Evolutionary conservation across 2,329 filamentous ascomycete genomes (phyloP).

Genomic region (Curvularia sp.): DNA sequence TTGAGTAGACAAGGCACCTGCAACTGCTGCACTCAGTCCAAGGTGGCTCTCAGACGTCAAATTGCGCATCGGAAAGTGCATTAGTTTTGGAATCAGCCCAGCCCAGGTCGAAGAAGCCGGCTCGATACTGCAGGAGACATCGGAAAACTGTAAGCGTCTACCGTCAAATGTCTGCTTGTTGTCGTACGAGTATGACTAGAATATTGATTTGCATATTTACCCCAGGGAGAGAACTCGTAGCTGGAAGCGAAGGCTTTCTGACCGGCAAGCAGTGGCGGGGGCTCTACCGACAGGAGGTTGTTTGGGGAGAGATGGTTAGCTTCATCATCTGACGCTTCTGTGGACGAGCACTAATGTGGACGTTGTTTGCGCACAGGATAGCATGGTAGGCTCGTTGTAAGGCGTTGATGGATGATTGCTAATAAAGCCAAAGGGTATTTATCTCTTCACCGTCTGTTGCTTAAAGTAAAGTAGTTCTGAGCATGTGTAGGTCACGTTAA

Average conservation of each 20-base stretch:
- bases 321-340: background rate
- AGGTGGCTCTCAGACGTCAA: slow-evolving; percentile 76
- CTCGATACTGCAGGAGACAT: slow-evolving; percentile 65
- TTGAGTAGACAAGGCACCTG: slow-evolving; percentile 6
- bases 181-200: too few relatives aligned
- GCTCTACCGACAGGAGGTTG: slow-evolving; percentile 70
- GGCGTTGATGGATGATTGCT: slow-evolving; percentile 5
- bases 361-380: slow-evolving; percentile 50
- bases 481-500: slow-evolving; percentile 75
- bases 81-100: slow-evolving; percentile 72
- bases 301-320: slow-evolving; percentile 84
- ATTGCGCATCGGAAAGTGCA: slow-evolving; percentile 73
- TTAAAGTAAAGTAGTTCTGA: slow-evolving; percentile 9
- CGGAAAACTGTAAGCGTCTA: slow-evolving; percentile 62
- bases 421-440: slow-evolving; percentile 16
- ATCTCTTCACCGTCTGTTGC: slow-evolving; percentile 8
- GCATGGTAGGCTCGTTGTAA: slow-evolving; percentile 57
- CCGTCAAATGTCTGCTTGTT: too few relatives aligned
- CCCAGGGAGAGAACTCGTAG: slow-evolving; percentile 67
- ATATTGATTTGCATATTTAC: background rate
- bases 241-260: slow-evolving; percentile 77
- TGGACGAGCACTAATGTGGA: slow-evolving; percentile 36
- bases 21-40: slow-evolving; percentile 42
- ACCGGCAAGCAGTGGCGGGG: slow-evolving; percentile 68
- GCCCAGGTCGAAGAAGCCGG: slow-evolving; percentile 66